These are phyloP conservation scores for Boletus semigastroideus DNA, from an alignment of 1,284 basidiomycete genomes.

Conservation along the genomic window DNA sequence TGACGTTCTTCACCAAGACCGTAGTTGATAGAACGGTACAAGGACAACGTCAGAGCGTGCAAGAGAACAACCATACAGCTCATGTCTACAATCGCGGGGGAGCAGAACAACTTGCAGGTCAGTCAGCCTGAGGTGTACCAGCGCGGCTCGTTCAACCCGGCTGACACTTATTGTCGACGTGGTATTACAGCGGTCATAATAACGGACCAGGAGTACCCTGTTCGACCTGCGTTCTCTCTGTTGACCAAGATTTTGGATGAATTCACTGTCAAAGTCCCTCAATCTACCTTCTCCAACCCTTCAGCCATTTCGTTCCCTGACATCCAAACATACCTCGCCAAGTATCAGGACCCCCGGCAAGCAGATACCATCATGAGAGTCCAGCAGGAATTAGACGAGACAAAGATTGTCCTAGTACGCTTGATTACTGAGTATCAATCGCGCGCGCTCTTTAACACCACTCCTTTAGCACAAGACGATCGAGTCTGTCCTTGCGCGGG, in stretches of 20 bases:
- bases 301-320: slow-evolving; percentile 68
- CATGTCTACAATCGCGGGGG: slow-evolving; percentile 89
- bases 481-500: slow-evolving; percentile 93
- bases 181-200: slow-evolving; percentile 77
- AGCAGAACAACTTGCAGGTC: slow-evolving; percentile 78
- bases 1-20: slow-evolving; percentile 90
- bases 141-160: neutral
- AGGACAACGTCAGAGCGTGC: slow-evolving; percentile 89
- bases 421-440: neutral
- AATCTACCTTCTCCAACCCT: slow-evolving; percentile 63
- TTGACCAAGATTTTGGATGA: slow-evolving; percentile 95
- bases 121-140: slow-evolving; percentile 25
- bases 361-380: slow-evolving; percentile 99
- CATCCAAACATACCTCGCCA: slow-evolving; percentile 78
- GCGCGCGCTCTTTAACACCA: neutral
- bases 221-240: slow-evolving; percentile 94
- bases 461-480: slow-evolving; percentile 92
- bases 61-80: slow-evolving; percentile 93
- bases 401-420: slow-evolving; percentile 91
- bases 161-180: slow-evolving; percentile 3
- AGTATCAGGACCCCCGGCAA: slow-evolving; percentile 98
- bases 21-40: slow-evolving; percentile 88
- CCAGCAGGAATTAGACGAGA: slow-evolving; percentile 98
- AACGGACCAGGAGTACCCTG: slow-evolving; percentile 95
- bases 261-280: slow-evolving; percentile 79